A percentile compares a stretch with the other conserved stretches of the same genome.
Evolutionary conservation across 75 land plant species (phyloP).

Genomic region (Azolla pinnata): DNA sequence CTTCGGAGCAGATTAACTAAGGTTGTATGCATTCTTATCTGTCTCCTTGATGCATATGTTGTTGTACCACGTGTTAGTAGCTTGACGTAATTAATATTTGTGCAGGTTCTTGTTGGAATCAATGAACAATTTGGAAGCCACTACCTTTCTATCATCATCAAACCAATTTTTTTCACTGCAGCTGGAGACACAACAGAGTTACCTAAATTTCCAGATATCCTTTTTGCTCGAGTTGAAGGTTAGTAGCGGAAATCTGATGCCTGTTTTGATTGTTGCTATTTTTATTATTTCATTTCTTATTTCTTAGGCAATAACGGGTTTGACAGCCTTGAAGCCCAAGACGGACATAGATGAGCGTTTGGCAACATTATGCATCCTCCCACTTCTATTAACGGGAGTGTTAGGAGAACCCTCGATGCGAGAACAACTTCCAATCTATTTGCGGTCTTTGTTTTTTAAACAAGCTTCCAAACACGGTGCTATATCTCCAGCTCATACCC

Average conservation of each 20-base stretch:
- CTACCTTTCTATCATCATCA: constrained; percentile 53
- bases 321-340: constrained; percentile 65
- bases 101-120: constrained; percentile 56
- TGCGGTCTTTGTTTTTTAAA: constrained; percentile 55
- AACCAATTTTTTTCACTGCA: constrained; percentile 67
- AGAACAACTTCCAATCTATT: constrained; percentile 49
- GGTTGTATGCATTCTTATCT: constrained; percentile 21
- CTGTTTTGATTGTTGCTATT: neutral
- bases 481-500: constrained; percentile 21
- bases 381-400: constrained; percentile 76
- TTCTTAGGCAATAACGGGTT: constrained; percentile 5
- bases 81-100: neutral
- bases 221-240: constrained; percentile 53
- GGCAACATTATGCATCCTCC: constrained; percentile 63
- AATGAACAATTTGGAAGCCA: constrained; percentile 51
- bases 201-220: constrained; percentile 33
- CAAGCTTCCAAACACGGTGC: constrained; percentile 36
- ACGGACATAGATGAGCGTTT: constrained; percentile 51
- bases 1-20: constrained; percentile 56
- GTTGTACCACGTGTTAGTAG: neutral
- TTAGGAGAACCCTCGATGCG: constrained; percentile 48
- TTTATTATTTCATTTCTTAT: neutral
- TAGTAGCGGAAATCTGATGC: neutral
- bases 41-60: neutral
- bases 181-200: constrained; percentile 60